Evolutionary conservation across 768 basidiomycete genomes (phyloP), one percentile per base, ranked within the genome.

Genomic region (Calvatia gigantea): DNA sequence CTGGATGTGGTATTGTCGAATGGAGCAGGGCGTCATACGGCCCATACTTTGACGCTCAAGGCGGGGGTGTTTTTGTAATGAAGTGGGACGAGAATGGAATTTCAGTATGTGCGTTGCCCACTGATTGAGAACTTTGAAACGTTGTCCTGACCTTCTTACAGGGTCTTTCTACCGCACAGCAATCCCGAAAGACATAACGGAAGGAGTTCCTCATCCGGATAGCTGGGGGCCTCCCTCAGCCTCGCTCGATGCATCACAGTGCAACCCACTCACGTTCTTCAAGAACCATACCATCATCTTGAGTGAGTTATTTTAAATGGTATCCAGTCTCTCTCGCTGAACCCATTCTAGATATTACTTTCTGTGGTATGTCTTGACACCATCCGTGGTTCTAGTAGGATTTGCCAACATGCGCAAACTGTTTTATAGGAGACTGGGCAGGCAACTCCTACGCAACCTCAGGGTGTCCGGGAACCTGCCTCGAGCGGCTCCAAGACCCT

Each of bases 21-120:
- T 84, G 83, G 83, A 93, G 90, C 62, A 76, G 78, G 19, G 85
- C 87, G 2, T 94, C 92, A 0, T 94, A 90, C 68, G 93, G 93
- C 0, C 84, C 87, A 33, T 81, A 79, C 50, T 94, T 94, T 65
- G 92, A 94, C 58, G 77, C 78, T 0, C 83, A 82, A 64, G 82
- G 87, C 8, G 93, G 93, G 4, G 93, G 93, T 2, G 84, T 92
- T 2, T 94, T 91, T 65, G 91, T 84, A 1, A 91, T 92, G 89
- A 87, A 88, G 62, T 94, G 93, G 93, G 89, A 93, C 64, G 80
- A 84, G 56, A 77, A 75, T 57, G 84, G 85, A 1, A 90, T 92
- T 54, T 80, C 84, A 37, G 79, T 90, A 59, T 91, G 89, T 91
- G 58, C 67, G 89, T 75, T n/a, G 19, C 37, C 3, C 28, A 11